A percentile compares a stretch with the other conserved stretches of the same genome.
phyloP scores from a whole-genome alignment of 148 eudicot species.

The Fallopia convolvulus region DNA sequence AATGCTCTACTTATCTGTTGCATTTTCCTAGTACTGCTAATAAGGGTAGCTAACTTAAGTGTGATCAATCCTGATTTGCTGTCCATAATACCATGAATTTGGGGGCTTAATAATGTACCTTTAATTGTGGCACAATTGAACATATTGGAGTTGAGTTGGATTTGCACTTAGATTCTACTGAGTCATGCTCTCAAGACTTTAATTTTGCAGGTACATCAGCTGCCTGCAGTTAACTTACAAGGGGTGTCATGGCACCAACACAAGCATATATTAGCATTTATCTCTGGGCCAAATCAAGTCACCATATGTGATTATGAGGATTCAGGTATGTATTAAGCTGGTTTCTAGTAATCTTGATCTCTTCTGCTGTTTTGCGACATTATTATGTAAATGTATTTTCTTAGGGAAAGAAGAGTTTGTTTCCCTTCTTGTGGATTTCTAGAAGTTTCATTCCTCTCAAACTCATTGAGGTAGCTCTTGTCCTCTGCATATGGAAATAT shows the following conservation, averaged over 20 bases:
- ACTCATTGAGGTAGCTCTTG: not conserved
- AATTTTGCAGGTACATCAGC: conserved; percentile 54
- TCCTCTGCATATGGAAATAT: not conserved
- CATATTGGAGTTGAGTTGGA: not conserved
- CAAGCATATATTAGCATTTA: conserved; percentile 78
- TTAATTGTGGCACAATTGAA: not conserved
- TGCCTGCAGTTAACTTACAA: conserved; percentile 76
- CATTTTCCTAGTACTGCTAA: not conserved
- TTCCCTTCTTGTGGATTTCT: not conserved
- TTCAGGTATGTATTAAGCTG: conserved; percentile 41
- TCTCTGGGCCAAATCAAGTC: conserved; percentile 76
- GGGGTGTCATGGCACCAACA: conserved; percentile 92
- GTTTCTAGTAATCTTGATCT: not conserved
- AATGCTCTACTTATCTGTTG: not conserved
- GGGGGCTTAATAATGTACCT: not conserved
- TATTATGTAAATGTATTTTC: not conserved
- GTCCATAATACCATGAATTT: not conserved
- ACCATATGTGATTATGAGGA: conserved; percentile 83
- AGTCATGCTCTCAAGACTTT: not conserved
- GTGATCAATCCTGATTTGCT: not conserved
- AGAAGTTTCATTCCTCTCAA: not conserved
- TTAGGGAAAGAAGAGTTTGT: not conserved
- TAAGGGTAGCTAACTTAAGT: not conserved
- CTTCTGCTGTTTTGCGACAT: not conserved
- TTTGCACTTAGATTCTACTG: not conserved